Conservation (phyloP, 164 flowering plant genomes). For the Liquidambar formosana region DNA sequence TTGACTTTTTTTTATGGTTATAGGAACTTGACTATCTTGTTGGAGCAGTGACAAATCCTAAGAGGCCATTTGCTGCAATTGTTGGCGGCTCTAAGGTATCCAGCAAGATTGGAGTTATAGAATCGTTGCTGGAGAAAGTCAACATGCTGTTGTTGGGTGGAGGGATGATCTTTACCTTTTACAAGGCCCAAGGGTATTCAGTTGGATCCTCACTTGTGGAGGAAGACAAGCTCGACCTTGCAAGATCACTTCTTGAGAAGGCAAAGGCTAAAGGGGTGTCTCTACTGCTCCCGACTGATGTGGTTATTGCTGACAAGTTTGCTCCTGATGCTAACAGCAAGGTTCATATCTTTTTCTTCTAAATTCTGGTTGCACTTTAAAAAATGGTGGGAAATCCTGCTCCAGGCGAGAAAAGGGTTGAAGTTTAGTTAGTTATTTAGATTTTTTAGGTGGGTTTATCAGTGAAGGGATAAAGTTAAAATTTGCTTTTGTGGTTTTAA, state of each 20-base stretch:
- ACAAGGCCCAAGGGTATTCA: conserved; percentile 75
- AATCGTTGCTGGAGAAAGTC: conserved; percentile 70
- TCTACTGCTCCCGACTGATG: conserved; percentile 76
- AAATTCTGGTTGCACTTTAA: not conserved
- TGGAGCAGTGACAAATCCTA: conserved; percentile 81
- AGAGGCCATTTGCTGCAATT: conserved; percentile 93
- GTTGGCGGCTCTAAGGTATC: conserved; percentile 93
- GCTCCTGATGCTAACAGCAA: conserved; percentile 82
- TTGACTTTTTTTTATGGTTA: not conserved
- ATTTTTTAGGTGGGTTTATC: too few relatives aligned
- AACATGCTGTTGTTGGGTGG: conserved; percentile 79
- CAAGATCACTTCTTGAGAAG: conserved; percentile 70
- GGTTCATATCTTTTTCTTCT: conserved; percentile 32
- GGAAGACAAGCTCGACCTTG: conserved; percentile 84
- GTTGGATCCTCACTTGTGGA: conserved; percentile 92
- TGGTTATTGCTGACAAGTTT: conserved; percentile 79
- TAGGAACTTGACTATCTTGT: conserved; percentile 90
- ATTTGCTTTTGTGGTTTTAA: too few relatives aligned
- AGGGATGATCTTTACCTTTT: conserved; percentile 90
- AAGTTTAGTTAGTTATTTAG: too few relatives aligned
- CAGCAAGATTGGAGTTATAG: conserved; percentile 83
- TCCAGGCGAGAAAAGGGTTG: too few relatives aligned
- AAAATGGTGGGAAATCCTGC: too few relatives aligned
- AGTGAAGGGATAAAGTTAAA: too few relatives aligned
- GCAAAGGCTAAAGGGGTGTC: conserved; percentile 86